Evolutionary conservation across 768 basidiomycete genomes (phyloP).

Genomic region (Russula sp.): DNA sequence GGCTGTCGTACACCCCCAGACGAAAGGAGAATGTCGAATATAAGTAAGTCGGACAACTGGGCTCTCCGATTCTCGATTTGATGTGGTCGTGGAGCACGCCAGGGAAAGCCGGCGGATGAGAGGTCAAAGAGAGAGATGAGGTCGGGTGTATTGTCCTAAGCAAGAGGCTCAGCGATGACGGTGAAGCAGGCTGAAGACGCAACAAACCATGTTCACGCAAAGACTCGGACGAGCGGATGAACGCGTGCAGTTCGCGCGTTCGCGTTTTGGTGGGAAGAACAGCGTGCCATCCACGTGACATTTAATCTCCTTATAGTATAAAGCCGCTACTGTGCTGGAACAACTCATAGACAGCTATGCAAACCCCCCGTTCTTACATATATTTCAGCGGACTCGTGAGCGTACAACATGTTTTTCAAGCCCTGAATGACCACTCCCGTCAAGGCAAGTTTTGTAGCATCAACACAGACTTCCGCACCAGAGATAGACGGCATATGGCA

Average conservation of each 20-base stretch:
- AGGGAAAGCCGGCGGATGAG: constrained; percentile 53
- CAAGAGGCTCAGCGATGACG: neutral
- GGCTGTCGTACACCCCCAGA: constrained; percentile 60
- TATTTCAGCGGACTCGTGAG: no score
- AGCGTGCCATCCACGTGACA: neutral
- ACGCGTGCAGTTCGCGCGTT: neutral
- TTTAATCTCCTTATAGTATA: no score
- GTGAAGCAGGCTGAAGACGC: neutral
- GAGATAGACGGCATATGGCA: no score
- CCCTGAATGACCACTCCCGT: no score
- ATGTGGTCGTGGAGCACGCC: constrained; percentile 50
- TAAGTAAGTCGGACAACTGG: constrained; percentile 56
- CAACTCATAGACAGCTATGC: no score
- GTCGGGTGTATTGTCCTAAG: constrained; percentile 23
- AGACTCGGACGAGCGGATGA: neutral
- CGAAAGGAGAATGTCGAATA: constrained; percentile 70
- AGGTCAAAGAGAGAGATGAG: constrained; percentile 48
- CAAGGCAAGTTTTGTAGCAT: no score
- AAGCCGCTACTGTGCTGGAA: no score
- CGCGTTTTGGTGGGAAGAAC: neutral
- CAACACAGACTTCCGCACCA: no score
- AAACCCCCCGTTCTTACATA: no score
- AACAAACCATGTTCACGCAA: constrained; percentile 15
- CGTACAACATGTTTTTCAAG: no score
- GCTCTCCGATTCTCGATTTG: constrained; percentile 64